These are phyloP conservation scores for Aspergillus sp. DNA, from an alignment of 2,329 filamentous ascomycete species.

Conservation along the genomic window DNA sequence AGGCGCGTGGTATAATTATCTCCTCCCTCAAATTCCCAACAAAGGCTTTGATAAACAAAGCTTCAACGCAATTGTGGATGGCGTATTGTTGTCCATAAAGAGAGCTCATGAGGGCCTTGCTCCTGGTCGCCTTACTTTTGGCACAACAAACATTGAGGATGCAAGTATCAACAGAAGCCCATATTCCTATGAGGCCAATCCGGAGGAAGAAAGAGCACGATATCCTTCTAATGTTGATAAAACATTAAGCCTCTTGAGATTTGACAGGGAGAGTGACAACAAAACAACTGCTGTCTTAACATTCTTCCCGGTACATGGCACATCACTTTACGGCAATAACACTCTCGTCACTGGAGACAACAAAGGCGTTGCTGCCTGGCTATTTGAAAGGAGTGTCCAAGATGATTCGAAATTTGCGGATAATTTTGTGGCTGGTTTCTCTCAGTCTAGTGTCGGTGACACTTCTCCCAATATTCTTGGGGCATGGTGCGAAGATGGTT, in stretches of 20 bases:
- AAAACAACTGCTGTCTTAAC: conserved; percentile 80
- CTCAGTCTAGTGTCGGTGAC: conserved; percentile 87
- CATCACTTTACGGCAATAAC: conserved; percentile 87
- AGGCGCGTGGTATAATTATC: conserved; percentile 90
- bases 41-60: conserved; percentile 83
- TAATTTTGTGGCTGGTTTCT: conserved; percentile 86
- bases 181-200: conserved; percentile 85
- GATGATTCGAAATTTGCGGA: conserved; percentile 57
- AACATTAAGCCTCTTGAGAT: conserved; percentile 75
- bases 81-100: conserved; percentile 76
- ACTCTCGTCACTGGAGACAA: conserved; percentile 92
- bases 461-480: conserved; percentile 86
- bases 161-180: conserved; percentile 88
- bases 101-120: conserved; percentile 72
- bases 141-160: conserved; percentile 67
- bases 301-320: conserved; percentile 92
- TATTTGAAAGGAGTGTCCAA: conserved; percentile 72
- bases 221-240: conserved; percentile 72
- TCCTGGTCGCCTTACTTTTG: conserved; percentile 70
- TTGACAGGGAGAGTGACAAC: conserved; percentile 70
- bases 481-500: conserved; percentile 85
- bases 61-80: conserved; percentile 85
- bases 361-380: conserved; percentile 85
- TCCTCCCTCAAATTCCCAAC: conserved; percentile 86
- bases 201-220: conserved; percentile 67